A percentile compares a stretch with the other conserved stretches of the same genome.
These are phyloP conservation scores for Lonicera japonica DNA, from an alignment of 129 eudicot species.

Conservation along the genomic window DNA sequence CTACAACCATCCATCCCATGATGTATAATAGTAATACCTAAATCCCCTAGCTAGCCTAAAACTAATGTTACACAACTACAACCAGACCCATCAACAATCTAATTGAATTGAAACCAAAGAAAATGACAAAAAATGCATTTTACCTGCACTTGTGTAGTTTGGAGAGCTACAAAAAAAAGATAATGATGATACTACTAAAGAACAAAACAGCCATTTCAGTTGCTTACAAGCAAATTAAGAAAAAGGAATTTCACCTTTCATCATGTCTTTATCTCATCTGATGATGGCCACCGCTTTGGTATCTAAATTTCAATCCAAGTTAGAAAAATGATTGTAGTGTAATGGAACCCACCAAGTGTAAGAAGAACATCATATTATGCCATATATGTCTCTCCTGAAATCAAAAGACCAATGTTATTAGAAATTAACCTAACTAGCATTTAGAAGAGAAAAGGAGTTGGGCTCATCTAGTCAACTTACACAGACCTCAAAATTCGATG, in stretches of 20 bases:
- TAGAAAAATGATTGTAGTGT: neutral
- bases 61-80: too few relatives aligned
- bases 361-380: neutral
- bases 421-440: too few relatives aligned
- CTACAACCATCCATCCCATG: too few relatives aligned
- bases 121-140: neutral
- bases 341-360: slow-evolving; percentile 15
- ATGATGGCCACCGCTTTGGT: neutral
- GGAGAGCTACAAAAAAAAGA: neutral
- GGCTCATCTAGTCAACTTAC: too few relatives aligned
- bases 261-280: neutral
- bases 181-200: neutral
- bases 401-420: neutral
- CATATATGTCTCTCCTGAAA: slow-evolving; percentile 20
- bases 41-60: neutral
- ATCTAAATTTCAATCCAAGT: neutral
- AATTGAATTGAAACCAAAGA: neutral
- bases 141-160: neutral
- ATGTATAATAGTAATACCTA: too few relatives aligned
- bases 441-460: too few relatives aligned
- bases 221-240: neutral
- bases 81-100: neutral
- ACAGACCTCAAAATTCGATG: too few relatives aligned
- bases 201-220: neutral
- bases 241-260: slow-evolving; percentile 12